Evolutionary conservation across 2,329 filamentous ascomycete species (phyloP), one percentile per base, ranked within the genome.

Genomic region (Pseudogymnoascus sp.): DNA sequence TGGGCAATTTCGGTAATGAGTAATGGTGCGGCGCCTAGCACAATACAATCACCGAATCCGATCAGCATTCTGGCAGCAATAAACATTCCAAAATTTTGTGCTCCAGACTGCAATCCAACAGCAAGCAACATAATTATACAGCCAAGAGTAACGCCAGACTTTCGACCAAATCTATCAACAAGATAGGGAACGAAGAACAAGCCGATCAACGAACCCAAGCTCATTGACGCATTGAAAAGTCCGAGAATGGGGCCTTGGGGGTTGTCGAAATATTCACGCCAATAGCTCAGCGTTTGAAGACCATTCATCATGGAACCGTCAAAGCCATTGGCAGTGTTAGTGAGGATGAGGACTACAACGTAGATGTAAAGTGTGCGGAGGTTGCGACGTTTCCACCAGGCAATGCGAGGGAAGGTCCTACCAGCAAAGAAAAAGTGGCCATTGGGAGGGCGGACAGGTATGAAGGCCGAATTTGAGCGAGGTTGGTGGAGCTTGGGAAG

Each of bases 271-370:
- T 76, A 77, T 3, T 70, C 64, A 63, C 76, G 67, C 80, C 80
- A 82, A 45, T 75, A 70, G 0, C 66, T 62, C 62, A 82, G 74
- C 4, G 77, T 74, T 65, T 79, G 77, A 23, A 80, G 67, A 64
- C 77, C 77, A 62, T 80, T 80, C 73, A 80, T 76, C 68, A 80
- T 73, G 9, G 75, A 77, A 23, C 75, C 67, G 65, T 77, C 75
- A 42, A 74, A 77, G 30, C 75, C 75, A 62, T 72, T 73, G 19
- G 72, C 69, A 1, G 68, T 72, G 66, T 72, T 72, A 60, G 63
- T 71, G 63, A 70, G 63, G 35, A 73, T 69, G 19, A 73, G 63
- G 11, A 73, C 65, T 11, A 71, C 35, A 33, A 72, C 71, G 63
- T 68, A 71, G 62, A 72, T 62, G 64, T 73, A 73, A 3, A 73